phyloP scores from a whole-genome alignment of 2,329 filamentous ascomycete species.

The Penicillium sp. region DNA sequence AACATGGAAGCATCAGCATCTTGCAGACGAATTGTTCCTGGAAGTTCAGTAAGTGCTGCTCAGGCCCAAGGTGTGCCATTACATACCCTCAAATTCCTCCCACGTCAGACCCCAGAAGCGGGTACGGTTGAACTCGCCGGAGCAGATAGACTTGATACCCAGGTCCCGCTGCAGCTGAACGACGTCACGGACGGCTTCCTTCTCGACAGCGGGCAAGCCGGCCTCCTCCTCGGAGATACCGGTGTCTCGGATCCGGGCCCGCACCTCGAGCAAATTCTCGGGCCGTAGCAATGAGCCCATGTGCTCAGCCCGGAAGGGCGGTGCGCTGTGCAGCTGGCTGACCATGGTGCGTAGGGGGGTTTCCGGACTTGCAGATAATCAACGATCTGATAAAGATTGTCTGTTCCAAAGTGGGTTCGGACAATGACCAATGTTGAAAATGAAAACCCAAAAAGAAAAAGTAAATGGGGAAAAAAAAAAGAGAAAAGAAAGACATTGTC shows the following conservation, averaged over 20 bases:
- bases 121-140: conserved; percentile 23
- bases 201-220: conserved; percentile 17
- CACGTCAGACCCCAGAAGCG: conserved; percentile 25
- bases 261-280: conserved; percentile 16
- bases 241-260: conserved; percentile 17
- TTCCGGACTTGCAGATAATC: background rate
- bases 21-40: conserved; percentile 25
- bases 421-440: background rate
- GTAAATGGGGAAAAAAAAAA: background rate
- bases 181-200: conserved; percentile 17
- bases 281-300: conserved; percentile 23
- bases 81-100: conserved; percentile 23
- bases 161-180: conserved; percentile 22
- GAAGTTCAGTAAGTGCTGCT: conserved; percentile 51
- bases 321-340: conserved; percentile 17
- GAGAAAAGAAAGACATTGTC: background rate
- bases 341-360: conserved; percentile 6
- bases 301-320: conserved; percentile 24
- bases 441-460: background rate
- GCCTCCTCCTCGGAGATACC: conserved; percentile 19
- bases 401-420: background rate
- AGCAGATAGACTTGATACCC: conserved; percentile 20
- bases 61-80: too few relatives aligned
- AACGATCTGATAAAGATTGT: background rate
- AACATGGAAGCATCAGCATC: conserved; percentile 27